A percentile compares a stretch with the other conserved stretches of the same genome.
Evolutionary conservation across 257 asterid species (phyloP).

Genomic region (Ehretia macrophylla): DNA sequence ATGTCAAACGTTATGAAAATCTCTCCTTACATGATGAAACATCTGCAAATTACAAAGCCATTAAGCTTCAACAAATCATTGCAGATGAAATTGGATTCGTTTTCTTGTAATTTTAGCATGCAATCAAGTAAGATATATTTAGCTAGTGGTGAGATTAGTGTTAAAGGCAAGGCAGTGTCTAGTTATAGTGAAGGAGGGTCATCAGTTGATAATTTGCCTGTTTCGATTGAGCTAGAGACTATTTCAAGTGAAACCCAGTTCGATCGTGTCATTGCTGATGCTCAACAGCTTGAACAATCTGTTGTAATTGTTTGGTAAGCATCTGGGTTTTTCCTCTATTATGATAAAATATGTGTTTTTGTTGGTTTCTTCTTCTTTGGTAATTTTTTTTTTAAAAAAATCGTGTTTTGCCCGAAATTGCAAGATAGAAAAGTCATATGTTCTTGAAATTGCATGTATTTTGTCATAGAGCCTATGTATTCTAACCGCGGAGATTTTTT

Average conservation of each 20-base stretch:
- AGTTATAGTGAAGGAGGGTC: conserved; percentile 39
- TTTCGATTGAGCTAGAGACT: conserved; percentile 49
- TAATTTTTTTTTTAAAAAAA: neutral
- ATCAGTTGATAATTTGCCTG: conserved; percentile 42
- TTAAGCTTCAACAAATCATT: conserved; percentile 1
- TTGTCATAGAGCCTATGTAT: no score
- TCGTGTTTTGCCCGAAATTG: no score
- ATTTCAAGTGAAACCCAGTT: conserved; percentile 64
- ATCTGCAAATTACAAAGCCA: conserved; percentile 20
- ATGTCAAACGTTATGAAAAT: conserved; percentile 23
- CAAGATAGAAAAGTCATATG: no score
- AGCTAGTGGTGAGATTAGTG: neutral
- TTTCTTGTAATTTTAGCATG: conserved; percentile 5
- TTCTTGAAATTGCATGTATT: no score
- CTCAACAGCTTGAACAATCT: conserved; percentile 58
- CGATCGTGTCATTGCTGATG: conserved; percentile 59
- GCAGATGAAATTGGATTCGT: conserved; percentile 1
- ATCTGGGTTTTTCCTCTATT: neutral
- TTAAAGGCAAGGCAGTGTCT: conserved; percentile 12
- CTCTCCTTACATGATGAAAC: conserved; percentile 27
- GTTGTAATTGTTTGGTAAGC: conserved; percentile 64
- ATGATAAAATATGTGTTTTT: neutral
- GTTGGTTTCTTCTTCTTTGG: neutral
- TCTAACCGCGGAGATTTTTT: no score
- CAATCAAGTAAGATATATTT: no score